These are phyloP conservation scores for Paramecium pentaurelia DNA, from an alignment of 73 alveolate species.

Conservation along the genomic window DNA sequence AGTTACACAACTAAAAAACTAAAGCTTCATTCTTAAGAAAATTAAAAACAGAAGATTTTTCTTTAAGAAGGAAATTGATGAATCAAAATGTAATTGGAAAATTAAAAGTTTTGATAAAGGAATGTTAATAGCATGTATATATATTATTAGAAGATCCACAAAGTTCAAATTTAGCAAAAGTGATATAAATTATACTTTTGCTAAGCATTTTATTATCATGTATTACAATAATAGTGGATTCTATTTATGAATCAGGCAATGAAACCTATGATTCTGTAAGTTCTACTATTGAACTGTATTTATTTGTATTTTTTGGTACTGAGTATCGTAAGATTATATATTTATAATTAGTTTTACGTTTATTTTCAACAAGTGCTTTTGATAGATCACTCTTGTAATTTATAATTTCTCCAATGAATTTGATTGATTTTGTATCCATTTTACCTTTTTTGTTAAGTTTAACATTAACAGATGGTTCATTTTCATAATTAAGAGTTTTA, in stretches of 20 bases:
- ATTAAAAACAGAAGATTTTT: conserved; percentile 31
- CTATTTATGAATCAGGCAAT: neutral
- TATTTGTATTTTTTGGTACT: neutral
- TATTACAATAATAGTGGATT: neutral
- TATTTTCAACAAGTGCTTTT: conserved; percentile 11
- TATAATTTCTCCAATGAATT: conserved; percentile 31
- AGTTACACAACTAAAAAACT: neutral
- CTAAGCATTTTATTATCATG: conserved; percentile 13
- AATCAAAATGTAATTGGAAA: neutral
- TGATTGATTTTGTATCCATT: neutral
- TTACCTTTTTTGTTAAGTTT: neutral
- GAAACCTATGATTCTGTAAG: neutral
- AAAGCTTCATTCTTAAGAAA: neutral
- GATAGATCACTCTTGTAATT: neutral
- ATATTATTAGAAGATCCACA: conserved; percentile 28
- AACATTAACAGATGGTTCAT: neutral
- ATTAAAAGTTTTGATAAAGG: neutral
- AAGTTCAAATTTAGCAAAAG: neutral
- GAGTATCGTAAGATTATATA: neutral
- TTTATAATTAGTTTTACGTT: neutral
- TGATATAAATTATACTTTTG: neutral
- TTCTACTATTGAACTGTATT: neutral
- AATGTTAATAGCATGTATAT: neutral
- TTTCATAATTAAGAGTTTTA: neutral
- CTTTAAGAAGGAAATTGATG: conserved; percentile 1